Conservation (phyloP, 192 early-diverging fungal species). For the Entophlyctis luteolus region DNA sequence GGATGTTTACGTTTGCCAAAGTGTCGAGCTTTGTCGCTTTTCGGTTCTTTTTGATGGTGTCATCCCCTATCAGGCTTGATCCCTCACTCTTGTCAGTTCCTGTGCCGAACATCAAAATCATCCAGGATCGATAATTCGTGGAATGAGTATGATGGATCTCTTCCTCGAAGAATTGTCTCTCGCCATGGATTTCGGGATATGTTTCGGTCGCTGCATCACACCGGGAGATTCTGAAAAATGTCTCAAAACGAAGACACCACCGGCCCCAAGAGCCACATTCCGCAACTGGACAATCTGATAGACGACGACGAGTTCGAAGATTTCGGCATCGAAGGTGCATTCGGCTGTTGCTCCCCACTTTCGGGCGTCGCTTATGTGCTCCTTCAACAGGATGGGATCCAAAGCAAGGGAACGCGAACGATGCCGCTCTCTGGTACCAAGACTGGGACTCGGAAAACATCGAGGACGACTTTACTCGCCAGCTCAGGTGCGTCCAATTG, state of each 20-base stretch:
- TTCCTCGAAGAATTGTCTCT: no score
- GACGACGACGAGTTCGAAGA: constrained; percentile 96
- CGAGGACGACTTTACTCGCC: constrained; percentile 81
- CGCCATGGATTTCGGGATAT: no score
- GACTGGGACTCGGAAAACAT: constrained; percentile 91
- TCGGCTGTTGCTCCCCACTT: not conserved
- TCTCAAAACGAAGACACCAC: not conserved
- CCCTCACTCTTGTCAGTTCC: no score
- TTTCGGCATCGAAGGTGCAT: constrained; percentile 75
- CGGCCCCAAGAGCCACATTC: not conserved
- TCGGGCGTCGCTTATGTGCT: not conserved
- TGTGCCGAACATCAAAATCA: no score
- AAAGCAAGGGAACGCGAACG: constrained; percentile 74
- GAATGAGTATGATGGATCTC: no score
- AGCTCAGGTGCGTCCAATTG: constrained; percentile 49
- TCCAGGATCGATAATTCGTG: no score
- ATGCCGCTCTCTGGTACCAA: constrained; percentile 70
- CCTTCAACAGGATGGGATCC: constrained; percentile 56
- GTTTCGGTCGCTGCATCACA: no score
- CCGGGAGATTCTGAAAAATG: no score
- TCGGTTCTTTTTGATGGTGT: no score
- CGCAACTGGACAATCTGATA: constrained; percentile 67
- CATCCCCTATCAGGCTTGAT: no score
- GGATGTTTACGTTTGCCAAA: no score
- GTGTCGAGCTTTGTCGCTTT: no score